Base-by-base conservation (phyloP, 106 monocot genomes). In the Apostasia ramifera region DNA sequence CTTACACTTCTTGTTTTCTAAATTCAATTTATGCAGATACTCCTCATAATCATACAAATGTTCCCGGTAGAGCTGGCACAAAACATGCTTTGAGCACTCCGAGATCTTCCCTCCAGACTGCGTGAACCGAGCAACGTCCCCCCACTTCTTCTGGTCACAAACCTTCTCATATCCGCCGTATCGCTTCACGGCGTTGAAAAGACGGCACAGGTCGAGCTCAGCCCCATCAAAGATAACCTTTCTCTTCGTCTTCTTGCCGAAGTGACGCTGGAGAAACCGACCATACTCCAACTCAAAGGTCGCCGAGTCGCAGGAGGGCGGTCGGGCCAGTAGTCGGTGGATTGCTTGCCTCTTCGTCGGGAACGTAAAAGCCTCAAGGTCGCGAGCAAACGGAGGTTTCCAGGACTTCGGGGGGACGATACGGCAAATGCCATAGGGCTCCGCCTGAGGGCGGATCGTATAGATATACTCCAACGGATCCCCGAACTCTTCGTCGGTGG, bases 321-420 rank as follows among this genome's bases (percentile, higher is more conserved):
- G 75, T n/a, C 88, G 88, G 40, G 79, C 70, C 75, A 79, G 89
- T 67, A 93, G 88, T 26, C 57, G 74, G 66, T 89, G 83, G 47
- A 92, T 92, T 40, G 82, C 66, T 74, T 85, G 92, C 2, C 81
- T 72, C 73, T 93, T 93, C 38, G 85, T 89, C 26, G 83, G 89
- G 66, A 89, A 93, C 13, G 74, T 75, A 70, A 88, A 79, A 53
- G 74, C 47, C 10, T 58, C 9, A n/a, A 69, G 62, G 51, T 85
- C 67, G 47, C 76, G 71, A 15, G 82, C 75, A 44, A 82, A 82
- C 7, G 92, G 92, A 15, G 88, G 88, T 3, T 59, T 51, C 92
- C 92, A 93, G 0, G 86, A 81, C 50, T 70, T 61, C 26, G 92
- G 92, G 4, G 88, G 92, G 2, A 88, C 88, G 71, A 92, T 88